Evolutionary conservation across 1,284 basidiomycete genomes (phyloP), one percentile per base, ranked within the genome.

Genomic region (Cystobasidium sp.): DNA sequence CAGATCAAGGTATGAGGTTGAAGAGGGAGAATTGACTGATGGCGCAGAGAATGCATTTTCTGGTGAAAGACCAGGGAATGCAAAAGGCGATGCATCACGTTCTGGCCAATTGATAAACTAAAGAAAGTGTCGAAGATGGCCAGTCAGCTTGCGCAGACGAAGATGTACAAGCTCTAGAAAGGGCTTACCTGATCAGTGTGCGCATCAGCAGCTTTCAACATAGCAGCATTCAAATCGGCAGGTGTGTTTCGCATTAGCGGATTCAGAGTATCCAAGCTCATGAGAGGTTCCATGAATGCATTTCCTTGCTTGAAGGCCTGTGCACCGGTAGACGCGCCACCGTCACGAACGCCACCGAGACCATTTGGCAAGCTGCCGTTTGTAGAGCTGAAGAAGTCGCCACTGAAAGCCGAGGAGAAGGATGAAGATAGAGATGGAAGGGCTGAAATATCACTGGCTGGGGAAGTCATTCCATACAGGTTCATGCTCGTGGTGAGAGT

Each of bases 51-150:
- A 51, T 0, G 44, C 39, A 22, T 63, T 52, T 20, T 71, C 69
- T 14, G 69, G 69, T 37, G 69, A 71, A 6, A 64, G 41, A 20
- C 69, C 47, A 14, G 46, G 20, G 59, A 53, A 63, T 9, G 59
- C 39, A 47, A 31, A 44, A 18, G 70, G 70, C 0, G 62, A 66
- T 3, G 61, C 49, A 10, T 66, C 62, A 6, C 70, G 62, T 4
- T 62, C 49, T 20, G 70, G 70, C 70, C 70, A 73, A 14, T 73
- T 59, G 37, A 73, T 49, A 44, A 73, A 73, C 52, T 73, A 55
- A 18, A 39, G 46, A 43, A 37, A 52, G 47, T 37, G 16, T 20
- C 3, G 37, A 1, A 9, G n/a, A 51, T 1, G 8, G 43, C 2
- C 2, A 39, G 20, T 24, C 22, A 63, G 43, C 46, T 24, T 31